Conservation (phyloP, 192 early-diverging fungal genomes). For the Podila verticillata region DNA sequence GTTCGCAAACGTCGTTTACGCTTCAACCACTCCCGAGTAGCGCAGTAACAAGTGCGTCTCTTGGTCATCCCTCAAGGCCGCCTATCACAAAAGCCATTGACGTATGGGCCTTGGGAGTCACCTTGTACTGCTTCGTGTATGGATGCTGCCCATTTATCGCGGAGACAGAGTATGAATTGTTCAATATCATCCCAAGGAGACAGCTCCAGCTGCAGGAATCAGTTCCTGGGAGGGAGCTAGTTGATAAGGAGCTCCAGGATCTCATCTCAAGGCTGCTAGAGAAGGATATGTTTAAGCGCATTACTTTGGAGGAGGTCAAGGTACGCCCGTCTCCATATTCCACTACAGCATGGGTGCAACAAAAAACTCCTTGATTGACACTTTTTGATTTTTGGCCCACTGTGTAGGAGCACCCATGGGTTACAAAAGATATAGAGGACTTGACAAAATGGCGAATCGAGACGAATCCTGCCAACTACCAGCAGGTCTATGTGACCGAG, state of each 20-base stretch:
- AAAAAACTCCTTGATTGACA: background rate
- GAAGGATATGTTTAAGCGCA: slow-evolving; percentile 86
- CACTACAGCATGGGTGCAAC: background rate
- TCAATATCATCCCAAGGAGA: slow-evolving; percentile 86
- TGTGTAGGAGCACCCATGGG: slow-evolving; percentile 86
- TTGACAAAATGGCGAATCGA: slow-evolving; percentile 80
- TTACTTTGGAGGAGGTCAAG: slow-evolving; percentile 90
- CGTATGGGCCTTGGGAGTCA: slow-evolving; percentile 98
- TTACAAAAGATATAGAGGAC: slow-evolving; percentile 72
- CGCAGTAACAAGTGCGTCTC: slow-evolving; percentile 20
- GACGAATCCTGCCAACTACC: slow-evolving; percentile 77
- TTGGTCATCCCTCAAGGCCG: slow-evolving; percentile 16
- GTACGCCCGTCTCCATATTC: slow-evolving; percentile 9
- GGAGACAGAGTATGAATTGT: slow-evolving; percentile 95
- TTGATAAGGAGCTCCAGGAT: slow-evolving; percentile 72
- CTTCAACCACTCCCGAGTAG: slow-evolving; percentile 17
- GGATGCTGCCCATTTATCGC: slow-evolving; percentile 94
- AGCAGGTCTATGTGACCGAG: slow-evolving; percentile 78
- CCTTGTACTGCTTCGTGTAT: slow-evolving; percentile 93
- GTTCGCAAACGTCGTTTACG: slow-evolving; percentile 40
- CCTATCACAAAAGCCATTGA: slow-evolving; percentile 91
- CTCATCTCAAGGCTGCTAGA: slow-evolving; percentile 80
- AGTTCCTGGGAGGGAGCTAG: slow-evolving; percentile 60
- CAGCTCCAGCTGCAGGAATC: slow-evolving; percentile 65
- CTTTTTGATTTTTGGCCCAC: no score